A percentile compares a stretch with the other conserved stretches of the same genome.
phyloP scores from a whole-genome alignment of 1,284 basidiomycete genomes.

The Ceratobasidium sp. region DNA sequence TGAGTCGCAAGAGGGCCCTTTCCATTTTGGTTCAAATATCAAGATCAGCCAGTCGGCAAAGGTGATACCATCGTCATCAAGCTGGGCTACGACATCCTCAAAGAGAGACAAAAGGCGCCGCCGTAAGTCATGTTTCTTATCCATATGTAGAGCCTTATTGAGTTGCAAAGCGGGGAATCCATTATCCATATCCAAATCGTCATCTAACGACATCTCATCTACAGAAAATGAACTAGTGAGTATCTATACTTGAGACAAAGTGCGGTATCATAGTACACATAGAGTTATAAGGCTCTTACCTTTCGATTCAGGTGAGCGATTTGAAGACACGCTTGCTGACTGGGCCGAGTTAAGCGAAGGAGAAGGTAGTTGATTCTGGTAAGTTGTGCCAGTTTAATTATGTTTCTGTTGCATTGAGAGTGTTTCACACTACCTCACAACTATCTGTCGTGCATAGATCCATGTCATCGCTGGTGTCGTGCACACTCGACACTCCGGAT shows the following conservation, averaged over 20 bases:
- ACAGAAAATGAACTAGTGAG: neutral
- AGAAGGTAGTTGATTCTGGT: neutral
- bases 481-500: neutral
- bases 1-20: too few relatives aligned
- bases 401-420: too few relatives aligned
- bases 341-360: neutral
- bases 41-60: too few relatives aligned
- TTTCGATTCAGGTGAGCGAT: neutral
- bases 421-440: neutral
- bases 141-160: neutral
- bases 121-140: neutral
- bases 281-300: neutral
- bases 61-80: too few relatives aligned
- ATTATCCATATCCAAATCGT: neutral
- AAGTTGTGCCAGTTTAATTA: neutral
- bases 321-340: slow-evolving; percentile 1
- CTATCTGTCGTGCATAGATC: neutral
- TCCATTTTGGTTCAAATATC: too few relatives aligned
- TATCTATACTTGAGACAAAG: neutral
- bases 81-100: too few relatives aligned
- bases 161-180: neutral
- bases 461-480: neutral
- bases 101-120: too few relatives aligned
- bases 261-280: neutral
- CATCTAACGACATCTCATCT: neutral